Evolutionary conservation across 2,329 filamentous ascomycete genomes (phyloP), one percentile per base, ranked within the genome.

Genomic region (Hypocrella siamensis): DNA sequence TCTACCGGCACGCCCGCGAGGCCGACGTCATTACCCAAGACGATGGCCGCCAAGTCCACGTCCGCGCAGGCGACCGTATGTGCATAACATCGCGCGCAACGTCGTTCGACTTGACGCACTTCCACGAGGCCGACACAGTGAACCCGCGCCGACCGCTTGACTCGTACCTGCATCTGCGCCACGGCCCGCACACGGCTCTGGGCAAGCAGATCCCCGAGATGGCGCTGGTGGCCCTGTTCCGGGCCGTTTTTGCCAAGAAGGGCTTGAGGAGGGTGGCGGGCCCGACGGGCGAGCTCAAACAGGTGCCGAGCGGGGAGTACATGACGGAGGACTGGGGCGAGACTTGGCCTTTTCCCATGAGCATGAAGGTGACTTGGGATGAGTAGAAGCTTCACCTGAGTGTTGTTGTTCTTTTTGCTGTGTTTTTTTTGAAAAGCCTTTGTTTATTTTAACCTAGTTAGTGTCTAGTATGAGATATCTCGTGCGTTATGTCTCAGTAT

Each of bases 171-270:
- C 65, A 72, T 48, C 75, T 75, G 40, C 70, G 70, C 10, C 57
- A 65, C 1, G 78, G 76, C 0, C 64, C 75, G 4, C 70, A 80
- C 43, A 58, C 66, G 3, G 75, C 69, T 37, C 58, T 83, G 0
- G 77, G 75, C 1, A 61, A 61, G 17, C 67, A 75, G 12, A 63
- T 69, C 10, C 71, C 64, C 46, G 62, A 73, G 38, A 60, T 72
- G 2, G 75, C 72, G 0, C 54, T 85, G 35, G 69, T 70, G 1
- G 69, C 76, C 40, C 75, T 83, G 61, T 67, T 84, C 50, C 69
- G 78, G 30, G 66, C 68, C 1, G 53, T 82, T 2, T 79, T 77
- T 43, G 57, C 63, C 36, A 58, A 72, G 41, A 61, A 67, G 41
- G 73, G 72, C 33, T 48, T 85, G 9, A 58, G 72, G 5, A 61